phyloP scores from a whole-genome alignment of 2,329 filamentous ascomycete genomes.

The Stagonosporopsis rhizophila region DNA sequence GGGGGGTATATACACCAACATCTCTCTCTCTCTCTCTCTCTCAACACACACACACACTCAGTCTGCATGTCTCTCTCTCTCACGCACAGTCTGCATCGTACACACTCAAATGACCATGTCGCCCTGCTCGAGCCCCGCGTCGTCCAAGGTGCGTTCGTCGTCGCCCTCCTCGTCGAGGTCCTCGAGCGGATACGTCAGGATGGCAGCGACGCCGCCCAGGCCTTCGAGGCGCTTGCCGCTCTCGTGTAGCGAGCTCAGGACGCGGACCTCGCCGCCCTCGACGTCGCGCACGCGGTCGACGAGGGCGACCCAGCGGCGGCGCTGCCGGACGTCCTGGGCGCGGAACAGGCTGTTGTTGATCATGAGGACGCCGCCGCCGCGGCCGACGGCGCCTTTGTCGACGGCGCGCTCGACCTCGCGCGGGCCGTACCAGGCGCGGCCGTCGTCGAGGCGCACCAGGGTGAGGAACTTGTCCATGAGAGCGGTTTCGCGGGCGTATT shows the following conservation, averaged over 20 bases:
- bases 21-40: too few relatives aligned
- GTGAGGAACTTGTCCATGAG: constrained; percentile 86
- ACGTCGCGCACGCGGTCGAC: constrained; percentile 84
- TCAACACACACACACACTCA: too few relatives aligned
- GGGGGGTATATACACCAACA: too few relatives aligned
- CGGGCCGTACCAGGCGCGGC: constrained; percentile 88
- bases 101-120: constrained; percentile 42
- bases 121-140: constrained; percentile 17
- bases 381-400: constrained; percentile 84
- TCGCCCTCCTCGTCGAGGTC: constrained; percentile 74
- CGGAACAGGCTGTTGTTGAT: constrained; percentile 90
- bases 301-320: constrained; percentile 81
- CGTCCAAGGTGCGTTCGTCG: too few relatives aligned
- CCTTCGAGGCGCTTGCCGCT: constrained; percentile 85
- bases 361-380: constrained; percentile 82
- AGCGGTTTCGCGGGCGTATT: constrained; percentile 82
- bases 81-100: too few relatives aligned
- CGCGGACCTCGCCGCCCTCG: constrained; percentile 83
- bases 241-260: constrained; percentile 94
- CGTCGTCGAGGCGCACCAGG: constrained; percentile 81
- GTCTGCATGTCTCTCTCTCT: too few relatives aligned
- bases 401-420: constrained; percentile 83
- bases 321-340: constrained; percentile 75
- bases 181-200: constrained; percentile 85
- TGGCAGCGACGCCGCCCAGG: constrained; percentile 85